These are phyloP conservation scores for Rutstroemia sp. DNA, from an alignment of 2,329 filamentous ascomycete genomes.

Conservation along the genomic window DNA sequence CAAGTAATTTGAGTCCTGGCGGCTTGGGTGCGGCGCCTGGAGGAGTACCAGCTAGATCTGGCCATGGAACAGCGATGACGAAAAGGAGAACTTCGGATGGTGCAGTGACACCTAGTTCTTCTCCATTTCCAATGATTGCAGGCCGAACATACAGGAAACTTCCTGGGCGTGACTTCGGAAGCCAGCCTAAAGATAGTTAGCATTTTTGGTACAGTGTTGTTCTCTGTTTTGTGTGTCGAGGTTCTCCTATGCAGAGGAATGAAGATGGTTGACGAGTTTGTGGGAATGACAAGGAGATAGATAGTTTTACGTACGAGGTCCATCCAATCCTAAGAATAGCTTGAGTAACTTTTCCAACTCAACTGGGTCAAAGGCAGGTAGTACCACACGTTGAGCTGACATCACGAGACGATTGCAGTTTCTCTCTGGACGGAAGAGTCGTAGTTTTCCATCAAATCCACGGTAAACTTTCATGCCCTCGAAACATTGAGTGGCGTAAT, in stretches of 20 bases:
- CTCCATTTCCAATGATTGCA: constrained; percentile 76
- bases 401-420: constrained; percentile 46
- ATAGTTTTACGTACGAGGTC: constrained; percentile 32
- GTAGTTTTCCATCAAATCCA: constrained; percentile 37
- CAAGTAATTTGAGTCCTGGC: constrained; percentile 64
- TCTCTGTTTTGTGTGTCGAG: neutral
- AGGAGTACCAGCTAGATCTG: constrained; percentile 23
- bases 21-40: constrained; percentile 34
- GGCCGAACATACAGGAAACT: constrained; percentile 79
- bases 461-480: constrained; percentile 64
- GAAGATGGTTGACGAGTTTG: neutral
- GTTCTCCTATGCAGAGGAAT: neutral
- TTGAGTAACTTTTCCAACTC: constrained; percentile 69
- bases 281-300: too few relatives aligned
- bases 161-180: constrained; percentile 61
- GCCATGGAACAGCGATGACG: constrained; percentile 62
- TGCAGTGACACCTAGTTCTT: constrained; percentile 71
- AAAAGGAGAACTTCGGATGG: constrained; percentile 80
- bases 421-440: constrained; percentile 21
- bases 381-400: constrained; percentile 58
- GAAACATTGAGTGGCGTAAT: constrained; percentile 15
- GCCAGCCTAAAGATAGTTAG: constrained; percentile 51
- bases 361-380: constrained; percentile 64
- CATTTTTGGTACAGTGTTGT: neutral
- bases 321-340: constrained; percentile 65